These are phyloP conservation scores for Stemphylium beticola DNA, from an alignment of 2,329 filamentous ascomycete genomes.

Conservation along the genomic window DNA sequence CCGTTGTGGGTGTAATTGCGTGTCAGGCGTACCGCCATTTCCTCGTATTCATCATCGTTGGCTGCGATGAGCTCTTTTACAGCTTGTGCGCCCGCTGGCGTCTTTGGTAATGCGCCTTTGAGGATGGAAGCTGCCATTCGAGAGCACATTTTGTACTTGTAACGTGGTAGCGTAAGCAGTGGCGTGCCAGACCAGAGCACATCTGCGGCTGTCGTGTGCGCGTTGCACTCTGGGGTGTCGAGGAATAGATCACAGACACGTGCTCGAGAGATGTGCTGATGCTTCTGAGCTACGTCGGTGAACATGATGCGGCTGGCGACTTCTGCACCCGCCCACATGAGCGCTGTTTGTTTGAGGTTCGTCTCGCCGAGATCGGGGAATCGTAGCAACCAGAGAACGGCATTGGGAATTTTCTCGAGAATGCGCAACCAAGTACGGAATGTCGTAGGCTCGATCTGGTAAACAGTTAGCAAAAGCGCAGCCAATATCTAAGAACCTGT, in stretches of 20 bases:
- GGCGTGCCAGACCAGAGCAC: constrained; percentile 96
- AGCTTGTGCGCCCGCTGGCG: constrained; percentile 68
- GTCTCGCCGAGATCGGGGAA: constrained; percentile 93
- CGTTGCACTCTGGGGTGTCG: constrained; percentile 97
- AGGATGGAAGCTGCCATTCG: constrained; percentile 97
- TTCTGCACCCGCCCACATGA: constrained; percentile 80
- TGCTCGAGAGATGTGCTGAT: constrained; percentile 89
- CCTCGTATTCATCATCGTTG: constrained; percentile 84
- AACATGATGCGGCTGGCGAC: constrained; percentile 90
- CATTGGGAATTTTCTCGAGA: constrained; percentile 80
- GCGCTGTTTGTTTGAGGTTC: constrained; percentile 81
- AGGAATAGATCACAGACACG: constrained; percentile 93
- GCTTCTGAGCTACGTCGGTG: constrained; percentile 95
- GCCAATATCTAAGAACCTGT: constrained; percentile 20
- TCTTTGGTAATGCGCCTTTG: constrained; percentile 81
- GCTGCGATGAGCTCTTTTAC: constrained; percentile 77
- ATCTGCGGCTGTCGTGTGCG: constrained; percentile 95
- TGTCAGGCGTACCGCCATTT: constrained; percentile 53
- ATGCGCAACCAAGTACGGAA: constrained; percentile 97
- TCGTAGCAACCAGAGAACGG: constrained; percentile 92
- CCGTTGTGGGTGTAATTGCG: constrained; percentile 41
- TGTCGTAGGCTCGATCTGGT: constrained; percentile 91
- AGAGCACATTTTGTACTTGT: constrained; percentile 98
- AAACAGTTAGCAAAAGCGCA: constrained; percentile 18
- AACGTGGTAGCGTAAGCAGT: constrained; percentile 85